Evolutionary conservation across 768 basidiomycete species (phyloP), one percentile per base, ranked within the genome.

Genomic region (Mycena pura): DNA sequence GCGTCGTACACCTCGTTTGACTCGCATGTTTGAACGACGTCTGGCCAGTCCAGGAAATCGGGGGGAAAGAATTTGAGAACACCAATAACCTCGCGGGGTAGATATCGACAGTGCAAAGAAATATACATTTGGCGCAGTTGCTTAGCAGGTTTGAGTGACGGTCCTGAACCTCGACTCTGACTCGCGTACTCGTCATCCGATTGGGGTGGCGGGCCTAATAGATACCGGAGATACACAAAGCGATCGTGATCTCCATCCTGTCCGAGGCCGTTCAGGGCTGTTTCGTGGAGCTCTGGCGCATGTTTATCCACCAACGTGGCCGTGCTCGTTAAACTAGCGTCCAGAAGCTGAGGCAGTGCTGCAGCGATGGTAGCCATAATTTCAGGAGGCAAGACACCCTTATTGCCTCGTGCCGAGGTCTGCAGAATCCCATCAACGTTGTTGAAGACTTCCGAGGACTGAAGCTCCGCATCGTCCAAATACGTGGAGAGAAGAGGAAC

Each of bases 221-320:
- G 80, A 66, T 82, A 83, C 13, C 83, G 84, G 7, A 99, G 85
- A 74, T 99, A 99, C 8, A 83, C 77, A 64, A 91, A 90, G 57
- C 88, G 88, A 46, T 83, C 80, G 41, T 77, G 78, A 36, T 86
- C 82, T 6, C 74, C 77, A 19, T 76, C 69, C 0, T 78, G 70
- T 13, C 73, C 76, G 25, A 96, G 75, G 14, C 66, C 67, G 10
- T 80, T 71, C 45, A 97, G 70, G 3, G 89, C 94, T 17, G 73
- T 71, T 48, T 79, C 77, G 68, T 99, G 97, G 5, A 89, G 74
- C 0, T 76, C 68, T 2, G 95, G 91, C 0, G 84, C 68, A 69
- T 89, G 82, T 27, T 80, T 82, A 69, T 97, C 89, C 29, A 99
- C 62, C 5, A 98, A 77, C 5, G 77, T 67, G 2, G 93, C 95